Percentiles rank a stretch among this genome's conserved stretches.
Conservation (phyloP, 1,139 yeast genomes). For the Torulaspora pretoriensis region DNA sequence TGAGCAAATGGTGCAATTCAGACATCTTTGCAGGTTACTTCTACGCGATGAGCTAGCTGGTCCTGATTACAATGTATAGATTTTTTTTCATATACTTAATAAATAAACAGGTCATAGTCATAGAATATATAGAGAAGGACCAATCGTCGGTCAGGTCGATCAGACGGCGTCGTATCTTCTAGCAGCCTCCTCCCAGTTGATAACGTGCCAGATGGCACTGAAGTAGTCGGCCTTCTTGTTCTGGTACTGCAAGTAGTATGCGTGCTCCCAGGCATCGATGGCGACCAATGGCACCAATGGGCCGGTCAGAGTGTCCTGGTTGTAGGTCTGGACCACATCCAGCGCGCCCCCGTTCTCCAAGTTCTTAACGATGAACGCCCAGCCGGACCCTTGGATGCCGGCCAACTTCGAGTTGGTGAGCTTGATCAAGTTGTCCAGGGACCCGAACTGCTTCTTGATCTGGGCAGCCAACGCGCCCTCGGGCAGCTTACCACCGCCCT, state of each 20-base stretch:
- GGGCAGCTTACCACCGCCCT: conserved; percentile 86
- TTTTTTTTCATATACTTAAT: conserved; percentile 1
- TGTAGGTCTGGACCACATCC: conserved; percentile 80
- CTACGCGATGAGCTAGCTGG: conserved; percentile 5
- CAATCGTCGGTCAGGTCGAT: conserved; percentile 3
- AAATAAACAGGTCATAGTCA: neutral
- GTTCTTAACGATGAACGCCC: conserved; percentile 95
- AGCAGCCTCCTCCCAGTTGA: conserved; percentile 95
- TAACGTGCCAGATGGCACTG: conserved; percentile 94
- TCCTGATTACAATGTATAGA: neutral
- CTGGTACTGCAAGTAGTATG: conserved; percentile 93
- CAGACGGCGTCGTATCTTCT: conserved; percentile 39
- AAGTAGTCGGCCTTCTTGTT: conserved; percentile 93
- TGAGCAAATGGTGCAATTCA: conserved; percentile 65
- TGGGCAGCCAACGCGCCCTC: conserved; percentile 55
- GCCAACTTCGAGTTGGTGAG: conserved; percentile 77
- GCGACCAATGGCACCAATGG: conserved; percentile 74
- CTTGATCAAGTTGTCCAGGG: conserved; percentile 65
- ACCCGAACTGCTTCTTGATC: conserved; percentile 66
- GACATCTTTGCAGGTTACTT: conserved; percentile 43
- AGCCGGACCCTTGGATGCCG: conserved; percentile 94
- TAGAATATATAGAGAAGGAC: conserved; percentile 4
- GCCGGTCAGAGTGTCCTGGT: conserved; percentile 86
- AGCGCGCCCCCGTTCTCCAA: conserved; percentile 66
- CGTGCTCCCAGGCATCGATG: conserved; percentile 98